phyloP scores from a whole-genome alignment of 148 eudicot species.

The Silene latifolia region DNA sequence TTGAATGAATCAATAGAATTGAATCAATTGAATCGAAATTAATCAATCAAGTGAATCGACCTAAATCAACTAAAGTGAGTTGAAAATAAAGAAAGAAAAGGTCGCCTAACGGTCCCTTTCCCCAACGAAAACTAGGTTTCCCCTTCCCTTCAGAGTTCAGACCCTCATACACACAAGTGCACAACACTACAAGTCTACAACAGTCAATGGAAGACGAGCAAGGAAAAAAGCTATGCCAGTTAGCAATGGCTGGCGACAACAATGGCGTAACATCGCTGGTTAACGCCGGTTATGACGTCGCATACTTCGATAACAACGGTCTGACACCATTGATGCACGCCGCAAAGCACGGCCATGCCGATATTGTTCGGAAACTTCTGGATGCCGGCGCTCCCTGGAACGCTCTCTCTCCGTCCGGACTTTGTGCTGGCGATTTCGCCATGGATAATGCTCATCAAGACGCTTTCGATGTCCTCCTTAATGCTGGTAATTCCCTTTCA shows the following conservation, averaged over 20 bases:
- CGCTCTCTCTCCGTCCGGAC: conserved; percentile 68
- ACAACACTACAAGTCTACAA: no score
- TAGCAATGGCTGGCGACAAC: conserved; percentile 55
- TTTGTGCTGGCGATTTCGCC: conserved; percentile 89
- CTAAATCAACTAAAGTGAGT: no score
- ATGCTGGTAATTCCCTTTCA: conserved; percentile 43
- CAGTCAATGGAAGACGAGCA: conserved; percentile 12
- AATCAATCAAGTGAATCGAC: no score
- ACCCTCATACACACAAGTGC: background rate
- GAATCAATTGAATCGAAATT: no score
- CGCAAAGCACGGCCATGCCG: conserved; percentile 66
- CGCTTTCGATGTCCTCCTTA: conserved; percentile 68
- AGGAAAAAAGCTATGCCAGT: conserved; percentile 56
- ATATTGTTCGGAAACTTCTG: conserved; percentile 48
- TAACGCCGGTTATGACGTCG: conserved; percentile 53
- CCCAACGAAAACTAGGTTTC: background rate
- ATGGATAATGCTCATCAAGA: conserved; percentile 77
- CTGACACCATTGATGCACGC: conserved; percentile 89
- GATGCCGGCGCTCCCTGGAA: conserved; percentile 97
- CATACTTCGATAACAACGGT: conserved; percentile 67
- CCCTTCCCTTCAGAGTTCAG: background rate
- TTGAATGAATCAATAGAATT: no score
- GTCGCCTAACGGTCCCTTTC: no score
- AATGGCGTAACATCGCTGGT: conserved; percentile 34
- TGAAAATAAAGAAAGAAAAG: no score